Conservation (phyloP, 1,284 basidiomycete species). For the Chondrostereum purpureum region DNA sequence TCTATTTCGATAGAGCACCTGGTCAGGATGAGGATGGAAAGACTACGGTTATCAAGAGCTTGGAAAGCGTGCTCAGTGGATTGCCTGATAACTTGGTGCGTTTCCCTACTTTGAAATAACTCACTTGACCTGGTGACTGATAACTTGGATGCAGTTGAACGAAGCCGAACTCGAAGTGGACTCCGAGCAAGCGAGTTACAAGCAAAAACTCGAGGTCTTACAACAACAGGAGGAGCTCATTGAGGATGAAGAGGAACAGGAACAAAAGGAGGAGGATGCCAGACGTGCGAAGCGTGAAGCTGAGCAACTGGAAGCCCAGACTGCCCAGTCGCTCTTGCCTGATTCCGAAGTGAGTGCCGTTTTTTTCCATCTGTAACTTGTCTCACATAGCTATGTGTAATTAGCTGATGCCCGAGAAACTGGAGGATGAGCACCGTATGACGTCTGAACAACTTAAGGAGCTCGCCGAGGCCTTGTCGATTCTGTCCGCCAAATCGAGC, state of each 20-base stretch:
- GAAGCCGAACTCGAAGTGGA: slow-evolving; percentile 97
- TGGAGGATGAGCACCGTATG: slow-evolving; percentile 77
- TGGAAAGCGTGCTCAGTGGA: slow-evolving; percentile 89
- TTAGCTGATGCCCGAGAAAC: slow-evolving; percentile 43
- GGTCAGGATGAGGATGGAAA: slow-evolving; percentile 74
- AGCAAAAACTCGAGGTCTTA: slow-evolving; percentile 96
- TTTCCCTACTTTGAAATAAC: slow-evolving; percentile 13
- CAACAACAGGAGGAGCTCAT: slow-evolving; percentile 99
- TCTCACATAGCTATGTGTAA: neutral
- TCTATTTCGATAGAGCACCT: slow-evolving; percentile 82
- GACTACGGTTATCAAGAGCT: slow-evolving; percentile 66
- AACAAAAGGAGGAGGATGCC: slow-evolving; percentile 91
- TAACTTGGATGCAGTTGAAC: slow-evolving; percentile 57
- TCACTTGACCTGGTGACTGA: slow-evolving; percentile 11
- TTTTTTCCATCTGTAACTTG: slow-evolving; percentile 3
- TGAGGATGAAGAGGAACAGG: slow-evolving; percentile 97
- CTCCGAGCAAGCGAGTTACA: slow-evolving; percentile 90
- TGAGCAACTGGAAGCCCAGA: slow-evolving; percentile 66
- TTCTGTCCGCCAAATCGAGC: slow-evolving; percentile 93
- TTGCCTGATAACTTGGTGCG: slow-evolving; percentile 91
- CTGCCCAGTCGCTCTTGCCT: slow-evolving; percentile 71
- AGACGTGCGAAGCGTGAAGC: slow-evolving; percentile 80
- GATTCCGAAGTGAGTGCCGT: slow-evolving; percentile 60
- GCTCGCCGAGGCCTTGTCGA: slow-evolving; percentile 85
- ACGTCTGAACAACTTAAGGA: slow-evolving; percentile 95